phyloP scores from a whole-genome alignment of 208 protist species.

The Naegleria fowleri region DNA sequence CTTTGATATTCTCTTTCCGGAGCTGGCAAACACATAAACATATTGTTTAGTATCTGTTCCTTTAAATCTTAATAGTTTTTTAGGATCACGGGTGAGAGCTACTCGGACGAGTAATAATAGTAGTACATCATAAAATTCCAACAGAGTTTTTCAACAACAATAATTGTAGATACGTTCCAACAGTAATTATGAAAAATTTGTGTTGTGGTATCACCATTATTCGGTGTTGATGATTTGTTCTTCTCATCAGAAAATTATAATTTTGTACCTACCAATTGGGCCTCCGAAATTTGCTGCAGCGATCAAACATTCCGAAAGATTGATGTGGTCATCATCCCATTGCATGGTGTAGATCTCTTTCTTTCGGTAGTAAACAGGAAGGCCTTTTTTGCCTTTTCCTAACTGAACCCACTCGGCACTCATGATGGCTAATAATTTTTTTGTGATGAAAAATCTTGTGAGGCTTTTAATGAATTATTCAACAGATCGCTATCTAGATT shows the following conservation, averaged over 20 bases:
- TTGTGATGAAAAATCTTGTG: no score
- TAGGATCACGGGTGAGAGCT: constrained; percentile 17
- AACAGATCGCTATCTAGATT: no score
- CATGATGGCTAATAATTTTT: neutral
- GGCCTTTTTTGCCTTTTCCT: neutral
- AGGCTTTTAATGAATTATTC: no score
- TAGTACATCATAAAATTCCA: no score
- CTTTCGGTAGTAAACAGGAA: constrained; percentile 8
- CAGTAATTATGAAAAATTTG: neutral
- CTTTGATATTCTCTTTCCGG: constrained; percentile 8
- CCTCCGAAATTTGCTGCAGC: neutral
- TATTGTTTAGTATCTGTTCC: neutral
- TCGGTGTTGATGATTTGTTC: no score
- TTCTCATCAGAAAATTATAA: neutral
- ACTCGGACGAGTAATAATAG: neutral
- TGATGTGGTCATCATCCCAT: neutral
- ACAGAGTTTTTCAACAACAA: no score
- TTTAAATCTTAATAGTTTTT: constrained; percentile 18
- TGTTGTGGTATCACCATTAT: neutral
- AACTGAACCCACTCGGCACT: neutral
- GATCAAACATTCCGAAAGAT: neutral
- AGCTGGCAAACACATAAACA: neutral
- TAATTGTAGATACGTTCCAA: no score
- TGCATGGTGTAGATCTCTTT: constrained; percentile 17
- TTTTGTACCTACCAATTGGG: neutral